Base-by-base conservation (phyloP, 345 rosid genomes). In the Anastatica hierochuntica region DNA sequence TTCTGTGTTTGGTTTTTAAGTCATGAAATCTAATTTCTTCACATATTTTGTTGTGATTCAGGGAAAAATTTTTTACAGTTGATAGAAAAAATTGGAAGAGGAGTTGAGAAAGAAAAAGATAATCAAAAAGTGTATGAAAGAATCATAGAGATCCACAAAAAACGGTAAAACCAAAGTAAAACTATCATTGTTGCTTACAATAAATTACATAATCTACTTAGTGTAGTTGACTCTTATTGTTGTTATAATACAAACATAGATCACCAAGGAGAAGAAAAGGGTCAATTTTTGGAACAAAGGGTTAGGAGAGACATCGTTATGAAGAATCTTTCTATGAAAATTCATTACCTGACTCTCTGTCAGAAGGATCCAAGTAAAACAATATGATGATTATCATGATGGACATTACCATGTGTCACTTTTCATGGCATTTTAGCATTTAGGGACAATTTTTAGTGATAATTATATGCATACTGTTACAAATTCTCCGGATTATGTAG, bases 291-390 rank as follows among this genome's bases (percentile, higher is more conserved):
- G 95, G 95, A 76, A 79, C 96, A 18, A 88, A 67, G 71, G 98
- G 95, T 53, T 77, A 65, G 73, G 86, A 83, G 34, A 81, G 96
- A 72, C 81, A 72, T 37, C 95, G 88, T 2, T 85, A 95, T 0
- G 98, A 92, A 64, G 96, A 88, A 72, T 67, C 85, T 0, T 92
- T 88, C 71, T 92, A 92, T 14, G 96, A 70, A 53, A 92, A 92
- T 47, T 90, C 96, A 13, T 74, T 82, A 63, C 96, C 94, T 2
- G 96, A 87, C 35, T 92, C 76, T 87, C 56, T 90, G 98, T 54
- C 81, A 71, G 58, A 71, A 70, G 27, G 16, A 43, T 15, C 43
- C 4, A 31, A 54, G 42, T 54, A 14, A 17, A 53, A 31, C 5
- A 18, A 63, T 49, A 15, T 55, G 41, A 55, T 54, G 26, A 51